phyloP scores from a whole-genome alignment of 345 rosid species.

The Brassica incana region DNA sequence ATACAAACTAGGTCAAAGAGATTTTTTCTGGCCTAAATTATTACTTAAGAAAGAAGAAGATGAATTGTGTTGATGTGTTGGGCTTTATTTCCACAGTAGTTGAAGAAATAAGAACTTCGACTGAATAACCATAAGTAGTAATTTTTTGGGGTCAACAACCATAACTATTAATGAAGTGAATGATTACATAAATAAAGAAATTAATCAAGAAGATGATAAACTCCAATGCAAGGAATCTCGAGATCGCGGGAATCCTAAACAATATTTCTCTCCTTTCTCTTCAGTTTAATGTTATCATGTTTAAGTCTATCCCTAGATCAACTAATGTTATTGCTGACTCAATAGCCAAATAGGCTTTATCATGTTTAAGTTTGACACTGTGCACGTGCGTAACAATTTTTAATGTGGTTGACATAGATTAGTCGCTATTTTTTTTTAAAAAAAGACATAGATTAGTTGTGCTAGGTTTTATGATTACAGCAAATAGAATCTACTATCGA shows the following conservation, averaged over 20 bases:
- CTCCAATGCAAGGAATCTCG: too few relatives aligned
- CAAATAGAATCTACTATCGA: not conserved
- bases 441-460: not conserved
- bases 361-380: not conserved
- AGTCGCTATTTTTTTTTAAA: too few relatives aligned
- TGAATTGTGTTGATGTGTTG: not conserved
- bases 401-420: not conserved
- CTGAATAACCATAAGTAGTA: not conserved
- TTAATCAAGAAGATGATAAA: not conserved
- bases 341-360: too few relatives aligned
- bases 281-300: too few relatives aligned
- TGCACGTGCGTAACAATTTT: not conserved
- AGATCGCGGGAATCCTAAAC: too few relatives aligned
- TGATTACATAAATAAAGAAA: not conserved
- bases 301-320: too few relatives aligned
- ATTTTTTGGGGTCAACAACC: not conserved
- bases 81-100: not conserved
- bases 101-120: not conserved
- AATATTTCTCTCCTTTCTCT: too few relatives aligned
- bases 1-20: not conserved
- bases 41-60: not conserved
- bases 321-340: too few relatives aligned
- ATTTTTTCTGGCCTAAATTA: not conserved
- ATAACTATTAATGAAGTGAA: not conserved
- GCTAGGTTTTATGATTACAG: not conserved